phyloP scores from a whole-genome alignment of 2,329 filamentous ascomycete genomes.

The Gremmenia infestans region DNA sequence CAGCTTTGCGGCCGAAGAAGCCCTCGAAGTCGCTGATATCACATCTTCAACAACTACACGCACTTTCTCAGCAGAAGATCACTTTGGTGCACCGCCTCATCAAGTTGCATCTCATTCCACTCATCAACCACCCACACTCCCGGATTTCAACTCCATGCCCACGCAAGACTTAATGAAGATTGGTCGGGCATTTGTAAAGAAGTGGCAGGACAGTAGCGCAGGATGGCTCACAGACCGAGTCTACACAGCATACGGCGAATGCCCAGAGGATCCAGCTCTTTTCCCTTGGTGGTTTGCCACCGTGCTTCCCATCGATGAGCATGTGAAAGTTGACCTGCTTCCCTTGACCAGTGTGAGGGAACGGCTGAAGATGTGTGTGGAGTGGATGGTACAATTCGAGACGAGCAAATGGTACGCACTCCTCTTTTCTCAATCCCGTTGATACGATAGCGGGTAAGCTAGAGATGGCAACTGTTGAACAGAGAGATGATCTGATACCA shows the following conservation, averaged over 20 bases:
- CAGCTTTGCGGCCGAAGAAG: slow-evolving; percentile 74
- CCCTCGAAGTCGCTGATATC: slow-evolving; percentile 64
- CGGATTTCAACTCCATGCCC: slow-evolving; percentile 41
- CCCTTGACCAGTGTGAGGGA: slow-evolving; percentile 71
- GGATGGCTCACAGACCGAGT: slow-evolving; percentile 72
- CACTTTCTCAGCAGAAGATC: slow-evolving; percentile 16
- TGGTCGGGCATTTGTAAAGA: slow-evolving; percentile 60
- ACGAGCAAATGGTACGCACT: slow-evolving; percentile 19
- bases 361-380: slow-evolving; percentile 74
- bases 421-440: slow-evolving; percentile 1
- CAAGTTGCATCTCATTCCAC: background rate
- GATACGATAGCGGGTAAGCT: background rate
- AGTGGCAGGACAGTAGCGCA: slow-evolving; percentile 63
- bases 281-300: slow-evolving; percentile 92
- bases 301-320: slow-evolving; percentile 70
- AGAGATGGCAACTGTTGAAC: background rate
- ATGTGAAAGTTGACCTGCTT: slow-evolving; percentile 75
- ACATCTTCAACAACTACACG: slow-evolving; percentile 11
- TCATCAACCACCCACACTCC: background rate
- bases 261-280: slow-evolving; percentile 64
- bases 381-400: slow-evolving; percentile 61
- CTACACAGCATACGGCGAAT: slow-evolving; percentile 69
- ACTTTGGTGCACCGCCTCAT: slow-evolving; percentile 19
- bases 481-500: background rate
- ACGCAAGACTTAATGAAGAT: slow-evolving; percentile 66